Evolutionary conservation across 306 rosid species (phyloP).

Genomic region (Sesbania bispinosa): DNA sequence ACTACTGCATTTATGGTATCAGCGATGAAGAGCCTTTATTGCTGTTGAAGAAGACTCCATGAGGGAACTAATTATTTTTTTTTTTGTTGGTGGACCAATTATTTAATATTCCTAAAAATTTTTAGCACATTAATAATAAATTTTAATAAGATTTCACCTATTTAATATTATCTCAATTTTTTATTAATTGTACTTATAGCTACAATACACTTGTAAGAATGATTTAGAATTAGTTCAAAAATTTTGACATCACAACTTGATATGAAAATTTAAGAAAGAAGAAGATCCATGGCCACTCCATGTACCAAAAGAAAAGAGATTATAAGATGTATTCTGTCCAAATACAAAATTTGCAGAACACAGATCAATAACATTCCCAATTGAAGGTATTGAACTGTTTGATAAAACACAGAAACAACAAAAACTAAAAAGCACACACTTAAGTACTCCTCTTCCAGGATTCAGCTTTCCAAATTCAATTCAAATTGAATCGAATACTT

Average conservation of each 20-base stretch:
- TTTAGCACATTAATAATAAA: too few relatives aligned
- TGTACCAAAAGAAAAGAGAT: not conserved
- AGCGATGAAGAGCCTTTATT: not conserved
- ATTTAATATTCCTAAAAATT: too few relatives aligned
- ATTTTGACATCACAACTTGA: too few relatives aligned
- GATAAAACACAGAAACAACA: not conserved
- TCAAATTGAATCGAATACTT: not conserved
- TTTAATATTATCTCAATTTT: too few relatives aligned
- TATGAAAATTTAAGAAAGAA: too few relatives aligned
- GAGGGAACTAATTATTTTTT: not conserved
- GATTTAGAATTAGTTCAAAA: too few relatives aligned
- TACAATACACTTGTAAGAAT: too few relatives aligned
- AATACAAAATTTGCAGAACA: not conserved
- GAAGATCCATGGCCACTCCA: too few relatives aligned
- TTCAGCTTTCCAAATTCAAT: not conserved
- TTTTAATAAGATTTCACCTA: too few relatives aligned
- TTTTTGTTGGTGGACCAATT: too few relatives aligned
- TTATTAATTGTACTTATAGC: too few relatives aligned
- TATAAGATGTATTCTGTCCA: not conserved
- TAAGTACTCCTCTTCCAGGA: not conserved
- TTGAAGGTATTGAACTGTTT: not conserved
- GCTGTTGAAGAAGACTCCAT: not conserved
- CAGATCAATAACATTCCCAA: conserved; percentile 3
- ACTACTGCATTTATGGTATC: not conserved
- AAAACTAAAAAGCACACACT: not conserved